A percentile compares a stretch with the other conserved stretches of the same genome.
phyloP scores from a whole-genome alignment of 495 filamentous ascomycete genomes.

The Xylaria bambusicola region DNA sequence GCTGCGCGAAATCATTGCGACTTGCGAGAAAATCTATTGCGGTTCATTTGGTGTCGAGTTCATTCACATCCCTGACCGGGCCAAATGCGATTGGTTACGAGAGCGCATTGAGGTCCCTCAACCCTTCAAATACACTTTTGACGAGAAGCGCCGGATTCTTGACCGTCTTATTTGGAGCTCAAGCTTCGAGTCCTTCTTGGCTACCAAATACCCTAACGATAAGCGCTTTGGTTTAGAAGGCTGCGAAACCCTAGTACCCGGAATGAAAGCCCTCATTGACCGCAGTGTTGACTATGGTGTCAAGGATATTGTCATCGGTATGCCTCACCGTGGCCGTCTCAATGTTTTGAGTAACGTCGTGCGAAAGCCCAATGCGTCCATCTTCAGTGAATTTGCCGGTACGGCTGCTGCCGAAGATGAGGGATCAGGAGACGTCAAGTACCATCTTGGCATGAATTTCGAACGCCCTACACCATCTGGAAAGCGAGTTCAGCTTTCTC shows the following conservation, averaged over 20 bases:
- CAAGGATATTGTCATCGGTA: constrained; percentile 98
- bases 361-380: constrained; percentile 97
- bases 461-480: constrained; percentile 97
- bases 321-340: constrained; percentile 97
- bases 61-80: constrained; percentile 96
- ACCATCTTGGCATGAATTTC: constrained; percentile 99
- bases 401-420: constrained; percentile 87
- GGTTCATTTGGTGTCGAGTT: constrained; percentile 96
- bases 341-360: constrained; percentile 99
- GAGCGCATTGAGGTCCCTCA: constrained; percentile 91
- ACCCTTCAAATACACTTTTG: constrained; percentile 92
- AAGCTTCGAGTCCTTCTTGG: constrained; percentile 91
- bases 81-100: constrained; percentile 97
- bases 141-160: constrained; percentile 95
- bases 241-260: constrained; percentile 92
- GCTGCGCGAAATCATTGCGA: constrained; percentile 86
- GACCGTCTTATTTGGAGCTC: constrained; percentile 98
- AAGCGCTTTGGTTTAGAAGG: constrained; percentile 98
- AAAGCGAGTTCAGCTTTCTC: constrained; percentile 96
- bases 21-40: constrained; percentile 95
- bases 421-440: constrained; percentile 98
- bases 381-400: constrained; percentile 97
- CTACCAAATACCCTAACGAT: constrained; percentile 98
- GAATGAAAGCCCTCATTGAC: constrained; percentile 99
- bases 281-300: constrained; percentile 97